Evolutionary conservation across 129 eudicot species (phyloP).

Genomic region (Glebionis coronaria): DNA sequence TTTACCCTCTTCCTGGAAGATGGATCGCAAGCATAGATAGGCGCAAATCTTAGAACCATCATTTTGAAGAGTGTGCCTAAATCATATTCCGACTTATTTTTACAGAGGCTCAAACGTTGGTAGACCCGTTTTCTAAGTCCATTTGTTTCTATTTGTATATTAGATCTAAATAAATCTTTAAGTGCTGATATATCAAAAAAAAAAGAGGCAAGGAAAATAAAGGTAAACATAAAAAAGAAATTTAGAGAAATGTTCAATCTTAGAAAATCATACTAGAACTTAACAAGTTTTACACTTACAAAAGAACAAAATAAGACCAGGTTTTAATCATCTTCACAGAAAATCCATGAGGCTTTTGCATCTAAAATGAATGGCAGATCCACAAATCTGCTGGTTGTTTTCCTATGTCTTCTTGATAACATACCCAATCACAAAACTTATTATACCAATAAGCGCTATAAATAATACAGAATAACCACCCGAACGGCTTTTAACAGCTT

Average conservation of each 20-base stretch:
- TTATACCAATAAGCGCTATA: conserved; percentile 52
- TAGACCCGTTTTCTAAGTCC: no score
- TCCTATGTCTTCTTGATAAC: conserved; percentile 44
- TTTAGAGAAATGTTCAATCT: conserved; percentile 9
- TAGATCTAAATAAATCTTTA: no score
- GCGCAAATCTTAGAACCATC: no score
- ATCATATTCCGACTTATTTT: no score
- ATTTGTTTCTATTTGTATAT: no score
- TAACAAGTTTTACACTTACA: conserved; percentile 19
- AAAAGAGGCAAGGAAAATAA: neutral
- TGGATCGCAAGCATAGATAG: no score
- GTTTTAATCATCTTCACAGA: conserved; percentile 15
- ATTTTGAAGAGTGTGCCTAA: no score
- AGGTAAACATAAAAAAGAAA: neutral
- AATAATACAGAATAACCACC: conserved; percentile 50
- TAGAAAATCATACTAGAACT: conserved; percentile 15
- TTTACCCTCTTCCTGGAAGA: no score
- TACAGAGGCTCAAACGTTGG: no score
- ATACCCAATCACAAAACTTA: conserved; percentile 71
- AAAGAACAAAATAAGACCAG: conserved; percentile 27
- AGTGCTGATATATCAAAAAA: neutral
- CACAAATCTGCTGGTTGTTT: conserved; percentile 5
- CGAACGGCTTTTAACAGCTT: conserved; percentile 37
- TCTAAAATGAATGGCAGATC: conserved; percentile 25
- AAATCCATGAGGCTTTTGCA: conserved; percentile 19